A percentile compares a stretch with the other conserved stretches of the same genome.
Evolutionary conservation across 2,329 filamentous ascomycete species (phyloP).

Genomic region (Diplodia corticola): DNA sequence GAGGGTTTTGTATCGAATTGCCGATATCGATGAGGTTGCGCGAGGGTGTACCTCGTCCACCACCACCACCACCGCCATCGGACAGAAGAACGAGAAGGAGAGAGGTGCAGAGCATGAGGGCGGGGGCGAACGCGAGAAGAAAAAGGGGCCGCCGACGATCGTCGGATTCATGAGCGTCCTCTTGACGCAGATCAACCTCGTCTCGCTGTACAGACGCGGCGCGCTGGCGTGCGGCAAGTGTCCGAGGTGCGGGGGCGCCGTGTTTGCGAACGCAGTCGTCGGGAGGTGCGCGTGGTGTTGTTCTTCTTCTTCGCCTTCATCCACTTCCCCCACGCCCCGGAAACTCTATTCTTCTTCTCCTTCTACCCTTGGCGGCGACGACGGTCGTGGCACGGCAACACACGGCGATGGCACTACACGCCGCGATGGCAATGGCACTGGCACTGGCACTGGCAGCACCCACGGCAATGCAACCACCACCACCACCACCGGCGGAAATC

Average conservation of each 20-base stretch:
- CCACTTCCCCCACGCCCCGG: too few relatives aligned
- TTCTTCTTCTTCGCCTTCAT: too few relatives aligned
- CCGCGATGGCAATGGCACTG: too few relatives aligned
- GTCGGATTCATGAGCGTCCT: slow-evolving; percentile 48
- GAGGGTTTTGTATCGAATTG: slow-evolving; percentile 45
- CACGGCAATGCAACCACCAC: too few relatives aligned
- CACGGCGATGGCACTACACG: too few relatives aligned
- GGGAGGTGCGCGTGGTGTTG: neutral
- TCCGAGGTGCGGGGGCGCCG: slow-evolving; percentile 53
- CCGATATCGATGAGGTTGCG: slow-evolving; percentile 47
- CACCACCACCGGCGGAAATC: too few relatives aligned
- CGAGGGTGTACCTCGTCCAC: neutral
- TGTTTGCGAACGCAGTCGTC: slow-evolving; percentile 52
- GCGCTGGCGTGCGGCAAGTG: slow-evolving; percentile 51
- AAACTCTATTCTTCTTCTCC: too few relatives aligned
- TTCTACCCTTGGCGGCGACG: too few relatives aligned
- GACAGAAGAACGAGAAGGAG: slow-evolving; percentile 25
- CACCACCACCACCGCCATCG: too few relatives aligned
- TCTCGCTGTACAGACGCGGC: slow-evolving; percentile 42
- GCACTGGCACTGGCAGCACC: too few relatives aligned
- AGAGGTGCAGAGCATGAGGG: too few relatives aligned
- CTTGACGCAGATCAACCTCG: slow-evolving; percentile 45
- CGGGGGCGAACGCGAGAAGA: slow-evolving; percentile 27
- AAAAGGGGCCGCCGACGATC: neutral
- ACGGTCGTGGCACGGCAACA: too few relatives aligned